phyloP scores from a whole-genome alignment of 345 rosid genomes.

The Raphanus sativus region DNA sequence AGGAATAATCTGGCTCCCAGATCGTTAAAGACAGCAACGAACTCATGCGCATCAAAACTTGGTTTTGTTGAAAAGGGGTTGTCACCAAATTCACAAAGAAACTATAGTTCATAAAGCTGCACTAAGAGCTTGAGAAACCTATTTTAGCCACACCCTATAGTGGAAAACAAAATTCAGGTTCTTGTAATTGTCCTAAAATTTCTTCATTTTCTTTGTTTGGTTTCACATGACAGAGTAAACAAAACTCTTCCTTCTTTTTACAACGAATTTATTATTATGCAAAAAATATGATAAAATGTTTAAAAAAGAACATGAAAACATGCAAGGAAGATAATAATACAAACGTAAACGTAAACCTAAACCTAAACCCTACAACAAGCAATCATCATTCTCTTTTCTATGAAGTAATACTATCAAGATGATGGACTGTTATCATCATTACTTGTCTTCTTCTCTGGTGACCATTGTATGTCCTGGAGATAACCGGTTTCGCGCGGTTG shows the following conservation, averaged over 20 bases:
- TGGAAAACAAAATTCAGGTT: background rate
- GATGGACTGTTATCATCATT: slow-evolving; percentile 18
- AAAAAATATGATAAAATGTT: background rate
- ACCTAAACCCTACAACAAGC: slow-evolving; percentile 9
- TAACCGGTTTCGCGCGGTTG: slow-evolving; percentile 25
- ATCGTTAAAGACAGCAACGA: slow-evolving; percentile 76
- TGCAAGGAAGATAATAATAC: slow-evolving; percentile 13
- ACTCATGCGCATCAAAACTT: slow-evolving; percentile 76
- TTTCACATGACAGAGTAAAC: background rate
- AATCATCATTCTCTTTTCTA: background rate
- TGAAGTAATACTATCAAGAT: slow-evolving; percentile 12
- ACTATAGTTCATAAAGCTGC: slow-evolving; percentile 88
- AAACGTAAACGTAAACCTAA: background rate
- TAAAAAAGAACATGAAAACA: background rate
- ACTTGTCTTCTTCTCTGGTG: slow-evolving; percentile 31
- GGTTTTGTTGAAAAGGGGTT: slow-evolving; percentile 93
- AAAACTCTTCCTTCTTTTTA: background rate
- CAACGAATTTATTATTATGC: background rate
- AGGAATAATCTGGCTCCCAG: slow-evolving; percentile 75
- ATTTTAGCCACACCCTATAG: background rate
- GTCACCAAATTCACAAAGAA: slow-evolving; percentile 95
- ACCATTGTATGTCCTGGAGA: slow-evolving; percentile 27
- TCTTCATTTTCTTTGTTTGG: background rate
- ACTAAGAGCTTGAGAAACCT: slow-evolving; percentile 51
- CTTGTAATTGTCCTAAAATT: background rate